Conservation (phyloP, 2,329 filamentous ascomycete genomes). For the Nigrospora oryzae region DNA sequence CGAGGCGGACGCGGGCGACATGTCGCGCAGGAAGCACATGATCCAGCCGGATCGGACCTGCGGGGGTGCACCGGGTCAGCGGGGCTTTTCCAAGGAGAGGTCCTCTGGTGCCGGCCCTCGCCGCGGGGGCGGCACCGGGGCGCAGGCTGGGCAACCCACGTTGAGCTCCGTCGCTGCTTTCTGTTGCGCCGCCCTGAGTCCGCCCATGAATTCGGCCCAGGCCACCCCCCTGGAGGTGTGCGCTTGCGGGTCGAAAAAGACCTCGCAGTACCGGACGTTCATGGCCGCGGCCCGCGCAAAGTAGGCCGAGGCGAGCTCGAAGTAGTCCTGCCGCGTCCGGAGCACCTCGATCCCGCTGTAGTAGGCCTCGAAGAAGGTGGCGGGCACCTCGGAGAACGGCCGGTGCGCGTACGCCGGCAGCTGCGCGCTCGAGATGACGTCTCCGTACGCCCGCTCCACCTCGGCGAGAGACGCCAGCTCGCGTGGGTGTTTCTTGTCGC, state of each 20-base stretch:
- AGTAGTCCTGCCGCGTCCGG: slow-evolving; percentile 1
- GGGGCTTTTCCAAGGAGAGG: too few species aligned
- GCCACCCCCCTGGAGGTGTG: slow-evolving; percentile 5
- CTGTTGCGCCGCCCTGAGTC: background rate
- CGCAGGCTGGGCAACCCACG: background rate
- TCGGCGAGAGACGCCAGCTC: background rate
- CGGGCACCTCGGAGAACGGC: slow-evolving; percentile 57
- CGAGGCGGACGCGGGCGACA: background rate
- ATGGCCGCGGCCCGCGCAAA: slow-evolving; percentile 3
- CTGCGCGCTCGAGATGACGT: background rate
- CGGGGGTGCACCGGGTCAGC: background rate
- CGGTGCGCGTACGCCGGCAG: slow-evolving; percentile 41
- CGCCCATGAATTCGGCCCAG: slow-evolving; percentile 1
- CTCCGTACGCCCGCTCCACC: background rate
- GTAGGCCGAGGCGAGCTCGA: slow-evolving; percentile 3
- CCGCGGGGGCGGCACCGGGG: too few species aligned
- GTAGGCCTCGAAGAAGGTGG: slow-evolving; percentile 61
- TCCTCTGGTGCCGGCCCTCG: too few species aligned
- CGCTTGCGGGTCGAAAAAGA: slow-evolving; percentile 7
- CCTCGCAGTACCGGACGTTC: slow-evolving; percentile 7
- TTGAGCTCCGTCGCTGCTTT: slow-evolving; percentile 1
- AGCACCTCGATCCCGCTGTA: slow-evolving; percentile 2
- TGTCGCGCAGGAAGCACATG: slow-evolving; percentile 4
- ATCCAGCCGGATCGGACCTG: background rate
- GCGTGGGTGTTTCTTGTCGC: background rate